Conservation (phyloP, 257 asterid species). For the Penstemon eatonii region DNA sequence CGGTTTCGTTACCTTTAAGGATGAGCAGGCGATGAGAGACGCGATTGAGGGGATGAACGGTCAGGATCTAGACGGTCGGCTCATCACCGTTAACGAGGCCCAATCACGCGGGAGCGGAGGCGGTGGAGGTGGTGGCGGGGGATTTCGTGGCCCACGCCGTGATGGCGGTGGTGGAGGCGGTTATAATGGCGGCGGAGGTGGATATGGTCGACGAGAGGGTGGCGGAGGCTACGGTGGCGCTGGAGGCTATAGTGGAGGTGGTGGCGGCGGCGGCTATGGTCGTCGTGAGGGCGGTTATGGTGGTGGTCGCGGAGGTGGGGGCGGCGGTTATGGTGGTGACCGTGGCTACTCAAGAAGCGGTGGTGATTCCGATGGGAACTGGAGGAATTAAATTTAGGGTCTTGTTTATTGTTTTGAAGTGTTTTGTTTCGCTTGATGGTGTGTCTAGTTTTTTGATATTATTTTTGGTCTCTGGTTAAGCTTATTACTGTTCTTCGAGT, state of each 20-base stretch:
- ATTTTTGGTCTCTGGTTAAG: not conserved
- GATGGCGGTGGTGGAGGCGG: slow-evolving; percentile 30
- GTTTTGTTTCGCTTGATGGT: not conserved
- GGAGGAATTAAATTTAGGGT: slow-evolving; percentile 51
- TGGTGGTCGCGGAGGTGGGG: slow-evolving; percentile 32
- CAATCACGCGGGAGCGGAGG: slow-evolving; percentile 80
- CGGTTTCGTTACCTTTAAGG: slow-evolving; percentile 84
- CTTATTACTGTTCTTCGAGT: no score
- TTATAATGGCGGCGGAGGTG: slow-evolving; percentile 29
- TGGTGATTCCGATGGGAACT: slow-evolving; percentile 48
- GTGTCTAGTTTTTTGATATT: not conserved
- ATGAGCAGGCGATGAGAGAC: slow-evolving; percentile 72
- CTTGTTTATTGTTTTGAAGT: not conserved
- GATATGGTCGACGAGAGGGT: slow-evolving; percentile 35
- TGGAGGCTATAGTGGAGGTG: slow-evolving; percentile 41
- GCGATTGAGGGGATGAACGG: slow-evolving; percentile 92
- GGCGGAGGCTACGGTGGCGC: slow-evolving; percentile 35
- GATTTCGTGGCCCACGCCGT: slow-evolving; percentile 27
- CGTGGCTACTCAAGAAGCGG: slow-evolving; percentile 30
- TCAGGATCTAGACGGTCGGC: slow-evolving; percentile 78
- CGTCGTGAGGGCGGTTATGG: slow-evolving; percentile 33
- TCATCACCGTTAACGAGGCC: slow-evolving; percentile 88
- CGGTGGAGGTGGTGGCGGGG: slow-evolving; percentile 40
- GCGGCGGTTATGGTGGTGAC: slow-evolving; percentile 32
- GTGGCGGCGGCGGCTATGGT: slow-evolving; percentile 30